Base-by-base conservation (phyloP, 768 basidiomycete genomes). In the Tylopilus felleus region DNA sequence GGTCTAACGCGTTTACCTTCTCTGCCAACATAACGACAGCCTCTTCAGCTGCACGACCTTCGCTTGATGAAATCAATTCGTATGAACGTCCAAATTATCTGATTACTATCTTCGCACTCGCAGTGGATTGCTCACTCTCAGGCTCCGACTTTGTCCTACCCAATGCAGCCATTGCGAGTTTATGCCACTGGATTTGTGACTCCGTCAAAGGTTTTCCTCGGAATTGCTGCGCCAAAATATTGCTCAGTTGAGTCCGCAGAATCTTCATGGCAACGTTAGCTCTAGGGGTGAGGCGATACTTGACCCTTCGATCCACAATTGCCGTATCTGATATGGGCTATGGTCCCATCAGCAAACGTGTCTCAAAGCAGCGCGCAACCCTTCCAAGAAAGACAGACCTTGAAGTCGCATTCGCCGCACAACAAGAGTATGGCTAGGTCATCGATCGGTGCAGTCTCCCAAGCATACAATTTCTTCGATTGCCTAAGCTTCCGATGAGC, bases 401-500 rank as follows among this genome's bases (percentile, higher is more conserved):
- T 94, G 75, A 90, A 87, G 52, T 98, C 96, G 22, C 80, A 75
- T 57, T 98, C 96, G 9, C 96, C 96, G 55, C 94, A 98, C 1
- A 98, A 73, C 17, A 98, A 74, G 25, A 92, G 65, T 48, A 98
- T 68, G 5, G 91, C 82, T 25, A 90, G 69, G 60, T 96, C 91
- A 58, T 97, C 90, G 8, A 90, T 82, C 6, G 93, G 90, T 7
- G 91, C 85, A 0, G 88, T 93, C 70, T 98, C 96, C 93, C 93
- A 97, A 17, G 81, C 90, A 71, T 92, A 96, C 25, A 95, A 71
- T 67, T 84, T 93, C 73, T 93, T 97, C 8, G 94, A 95, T 65
- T 93, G 93, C 92, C 93, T 93, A 49, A 43, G 55, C 29, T 47
- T 41, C 23, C 23, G 12, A 43, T 60, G 39, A 60, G 55, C 21